Conservation (phyloP, 345 rosid genomes). For the Arabis hirsuta region DNA sequence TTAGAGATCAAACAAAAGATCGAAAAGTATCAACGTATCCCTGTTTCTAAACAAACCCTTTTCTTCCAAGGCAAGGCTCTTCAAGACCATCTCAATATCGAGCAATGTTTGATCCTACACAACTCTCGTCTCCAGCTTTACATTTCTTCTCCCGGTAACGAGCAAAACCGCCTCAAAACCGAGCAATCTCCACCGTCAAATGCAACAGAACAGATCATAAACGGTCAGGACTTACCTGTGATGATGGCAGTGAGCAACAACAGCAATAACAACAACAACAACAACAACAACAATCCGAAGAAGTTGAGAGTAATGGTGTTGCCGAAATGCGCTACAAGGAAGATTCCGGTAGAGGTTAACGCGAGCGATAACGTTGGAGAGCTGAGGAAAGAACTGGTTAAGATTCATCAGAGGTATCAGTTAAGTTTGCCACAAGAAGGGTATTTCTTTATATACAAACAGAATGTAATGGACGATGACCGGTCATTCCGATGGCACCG, state of each 20-base stretch:
- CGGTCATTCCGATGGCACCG: slow-evolving; percentile 78
- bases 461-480: slow-evolving; percentile 85
- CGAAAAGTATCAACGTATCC: slow-evolving; percentile 65
- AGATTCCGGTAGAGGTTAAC: slow-evolving; percentile 69
- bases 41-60: slow-evolving; percentile 61
- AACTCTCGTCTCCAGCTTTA: slow-evolving; percentile 66
- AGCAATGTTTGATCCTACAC: slow-evolving; percentile 59
- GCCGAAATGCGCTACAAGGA: slow-evolving; percentile 55
- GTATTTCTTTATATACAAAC: slow-evolving; percentile 70
- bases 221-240: neutral
- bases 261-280: slow-evolving; percentile 26
- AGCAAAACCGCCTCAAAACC: slow-evolving; percentile 25
- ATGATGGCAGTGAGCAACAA: slow-evolving; percentile 8
- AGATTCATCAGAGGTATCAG: slow-evolving; percentile 54
- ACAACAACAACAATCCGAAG: slow-evolving; percentile 41
- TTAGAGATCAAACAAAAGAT: slow-evolving; percentile 78
- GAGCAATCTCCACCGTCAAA: slow-evolving; percentile 45
- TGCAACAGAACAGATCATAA: slow-evolving; percentile 38
- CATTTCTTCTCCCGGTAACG: slow-evolving; percentile 35
- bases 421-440: slow-evolving; percentile 72
- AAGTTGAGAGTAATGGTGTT: slow-evolving; percentile 68
- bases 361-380: slow-evolving; percentile 68
- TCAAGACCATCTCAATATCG: slow-evolving; percentile 63
- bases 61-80: slow-evolving; percentile 67
- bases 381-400: slow-evolving; percentile 69